These are phyloP conservation scores for Echeveria elegans DNA, from an alignment of 164 flowering plant genomes.

Conservation along the genomic window DNA sequence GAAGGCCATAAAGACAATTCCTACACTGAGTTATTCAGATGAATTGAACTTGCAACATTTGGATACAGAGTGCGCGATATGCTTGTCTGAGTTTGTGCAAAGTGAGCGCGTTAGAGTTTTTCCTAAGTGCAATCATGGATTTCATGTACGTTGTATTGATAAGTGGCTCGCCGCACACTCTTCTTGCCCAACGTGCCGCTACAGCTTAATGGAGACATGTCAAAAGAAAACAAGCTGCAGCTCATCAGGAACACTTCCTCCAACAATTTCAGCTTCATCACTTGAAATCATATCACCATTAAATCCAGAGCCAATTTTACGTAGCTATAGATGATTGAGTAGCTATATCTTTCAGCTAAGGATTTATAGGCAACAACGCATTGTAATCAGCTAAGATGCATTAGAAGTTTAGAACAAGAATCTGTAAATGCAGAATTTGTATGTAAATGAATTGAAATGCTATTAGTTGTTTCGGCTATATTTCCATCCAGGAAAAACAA, in stretches of 20 bases:
- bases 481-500: background rate
- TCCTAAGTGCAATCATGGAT: constrained; percentile 30
- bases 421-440: background rate
- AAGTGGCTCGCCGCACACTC: constrained; percentile 25
- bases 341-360: background rate
- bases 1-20: constrained; percentile 18
- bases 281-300: background rate
- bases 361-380: background rate
- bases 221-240: background rate
- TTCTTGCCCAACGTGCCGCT: constrained; percentile 25
- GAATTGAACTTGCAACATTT: constrained; percentile 4
- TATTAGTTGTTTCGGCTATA: background rate
- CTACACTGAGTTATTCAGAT: constrained; percentile 15
- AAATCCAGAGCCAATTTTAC: background rate
- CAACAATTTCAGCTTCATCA: background rate
- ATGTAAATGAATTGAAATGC: background rate
- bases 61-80: constrained; percentile 20
- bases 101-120: constrained; percentile 25
- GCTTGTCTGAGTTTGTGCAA: constrained; percentile 21
- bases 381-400: background rate
- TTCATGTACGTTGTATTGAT: constrained; percentile 31
- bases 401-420: constrained; percentile 5
- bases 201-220: background rate
- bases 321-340: background rate
- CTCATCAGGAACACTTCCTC: background rate